Evolutionary conservation across 306 rosid genomes (phyloP), one percentile per base, ranked within the genome.

Genomic region (Prunus campanulata): DNA sequence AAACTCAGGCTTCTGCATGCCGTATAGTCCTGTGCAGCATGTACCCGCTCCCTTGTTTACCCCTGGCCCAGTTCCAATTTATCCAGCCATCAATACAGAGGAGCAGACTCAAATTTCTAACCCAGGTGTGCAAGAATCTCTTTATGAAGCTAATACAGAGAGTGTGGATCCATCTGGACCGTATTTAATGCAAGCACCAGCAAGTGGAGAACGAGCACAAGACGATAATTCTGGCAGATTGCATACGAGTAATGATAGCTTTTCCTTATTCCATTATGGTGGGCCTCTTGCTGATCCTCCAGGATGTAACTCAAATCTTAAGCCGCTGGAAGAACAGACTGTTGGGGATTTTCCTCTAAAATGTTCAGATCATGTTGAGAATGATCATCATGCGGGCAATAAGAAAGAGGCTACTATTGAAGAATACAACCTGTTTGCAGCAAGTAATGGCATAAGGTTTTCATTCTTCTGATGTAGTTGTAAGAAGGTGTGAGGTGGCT

Each of bases 381-480:
- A 81, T 52, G 90, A 86, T 68, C 86, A 69, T 6, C 86, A 69
- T 8, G 77, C 83, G n/a, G 79, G 86, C 86, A 86, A 68, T 83
- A 86, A 88, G 85, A 91, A 86, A 77, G 97, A 88, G 85, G 80
- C 87, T 39, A 82, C 86, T 68, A 74, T 89, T 83, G 97, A 91
- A 88, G 99, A 92, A 79, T 96, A 96, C 97, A 93, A 84, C 86
- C 85, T 96, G 83, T 96, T 96, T 88, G 96, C 98, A 3, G 86
- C 98, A 71, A 87, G 91, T 76, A 91, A 88, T 30, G 89, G 88
- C 74, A 57, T 88, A 79, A 82, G 87, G 84, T 91, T 96, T 86
- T 70, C 93, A 7, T 84, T 93, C 90, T 92, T 92, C 86, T 88
- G 77, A 86, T 82, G 82, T 81, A 85, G 78, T 75, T 69, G 71